Conservation (phyloP, 78 protist genomes). For the Blattamonas nauphoetae region DNA sequence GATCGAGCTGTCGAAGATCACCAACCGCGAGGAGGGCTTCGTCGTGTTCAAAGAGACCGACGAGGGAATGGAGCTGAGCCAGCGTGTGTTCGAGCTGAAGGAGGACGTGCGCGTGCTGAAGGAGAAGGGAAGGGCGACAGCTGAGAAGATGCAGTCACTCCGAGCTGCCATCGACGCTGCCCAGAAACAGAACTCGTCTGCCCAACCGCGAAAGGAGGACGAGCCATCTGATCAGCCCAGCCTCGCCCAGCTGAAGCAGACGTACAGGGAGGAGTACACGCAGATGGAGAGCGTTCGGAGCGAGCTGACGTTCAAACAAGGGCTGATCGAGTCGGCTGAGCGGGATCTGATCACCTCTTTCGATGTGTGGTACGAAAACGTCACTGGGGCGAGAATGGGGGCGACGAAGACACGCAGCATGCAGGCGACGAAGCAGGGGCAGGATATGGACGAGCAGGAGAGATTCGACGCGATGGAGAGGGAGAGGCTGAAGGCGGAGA, state of each 20-base stretch:
- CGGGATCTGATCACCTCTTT: neutral
- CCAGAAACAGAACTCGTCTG: neutral
- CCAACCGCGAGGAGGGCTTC: conserved; percentile 1
- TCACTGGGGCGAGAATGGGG: neutral
- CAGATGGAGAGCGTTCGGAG: neutral
- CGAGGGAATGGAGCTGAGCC: neutral
- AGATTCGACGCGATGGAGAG: neutral
- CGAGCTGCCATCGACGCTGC: neutral
- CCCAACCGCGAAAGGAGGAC: neutral
- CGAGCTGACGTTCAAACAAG: neutral
- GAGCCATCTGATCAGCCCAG: neutral
- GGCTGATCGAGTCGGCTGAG: neutral
- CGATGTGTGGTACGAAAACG: neutral
- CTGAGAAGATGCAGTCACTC: neutral
- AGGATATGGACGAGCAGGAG: neutral
- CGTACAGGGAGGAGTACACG: neutral
- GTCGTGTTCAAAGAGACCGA: conserved; percentile 20
- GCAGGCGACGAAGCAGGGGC: neutral
- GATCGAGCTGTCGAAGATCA: too few species aligned
- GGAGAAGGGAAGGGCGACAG: neutral
- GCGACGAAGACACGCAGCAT: neutral
- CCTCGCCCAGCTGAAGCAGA: neutral
- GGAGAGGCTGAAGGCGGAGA: neutral
- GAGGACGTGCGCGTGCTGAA: conserved; percentile 16
- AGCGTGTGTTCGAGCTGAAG: neutral